Evolutionary conservation across 176 grass and related monocot genomes (phyloP).

Genomic region (Juncus inflexus): DNA sequence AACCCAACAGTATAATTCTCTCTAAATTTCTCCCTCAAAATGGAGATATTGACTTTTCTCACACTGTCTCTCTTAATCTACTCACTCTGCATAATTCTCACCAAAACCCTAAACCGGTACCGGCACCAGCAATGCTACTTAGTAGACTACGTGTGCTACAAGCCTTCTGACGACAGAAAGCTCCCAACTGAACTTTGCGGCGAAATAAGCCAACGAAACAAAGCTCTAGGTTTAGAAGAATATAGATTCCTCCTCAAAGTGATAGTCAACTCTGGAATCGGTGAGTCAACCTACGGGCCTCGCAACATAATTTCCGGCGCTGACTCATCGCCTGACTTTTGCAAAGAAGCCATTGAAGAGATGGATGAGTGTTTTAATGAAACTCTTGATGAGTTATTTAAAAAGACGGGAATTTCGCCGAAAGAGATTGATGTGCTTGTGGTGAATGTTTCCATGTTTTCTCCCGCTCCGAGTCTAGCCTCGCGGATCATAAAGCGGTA

Average conservation of each 20-base stretch:
- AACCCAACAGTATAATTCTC: too few species aligned
- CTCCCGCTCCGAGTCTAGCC: conserved; percentile 70
- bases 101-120: conserved; percentile 27
- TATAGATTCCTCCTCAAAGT: conserved; percentile 99
- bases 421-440: conserved; percentile 62
- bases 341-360: conserved; percentile 62
- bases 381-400: conserved; percentile 75
- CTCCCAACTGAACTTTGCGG: conserved; percentile 81
- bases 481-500: conserved; percentile 52
- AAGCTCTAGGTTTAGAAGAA: conserved; percentile 67
- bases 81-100: conserved; percentile 29
- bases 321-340: conserved; percentile 42
- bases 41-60: conserved; percentile 48
- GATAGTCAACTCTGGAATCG: conserved; percentile 89
- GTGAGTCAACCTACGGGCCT: conserved; percentile 88
- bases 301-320: conserved; percentile 76
- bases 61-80: conserved; percentile 41
- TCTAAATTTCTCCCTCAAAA: conserved; percentile 4
- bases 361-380: conserved; percentile 86
- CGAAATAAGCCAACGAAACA: conserved; percentile 83
- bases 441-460: conserved; percentile 96
- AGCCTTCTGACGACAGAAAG: conserved; percentile 75
- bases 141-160: conserved; percentile 87
- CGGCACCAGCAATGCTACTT: conserved; percentile 62
- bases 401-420: conserved; percentile 26